Base-by-base conservation (phyloP, 495 filamentous ascomycete genomes). In the Lasiosphaeria miniovina region DNA sequence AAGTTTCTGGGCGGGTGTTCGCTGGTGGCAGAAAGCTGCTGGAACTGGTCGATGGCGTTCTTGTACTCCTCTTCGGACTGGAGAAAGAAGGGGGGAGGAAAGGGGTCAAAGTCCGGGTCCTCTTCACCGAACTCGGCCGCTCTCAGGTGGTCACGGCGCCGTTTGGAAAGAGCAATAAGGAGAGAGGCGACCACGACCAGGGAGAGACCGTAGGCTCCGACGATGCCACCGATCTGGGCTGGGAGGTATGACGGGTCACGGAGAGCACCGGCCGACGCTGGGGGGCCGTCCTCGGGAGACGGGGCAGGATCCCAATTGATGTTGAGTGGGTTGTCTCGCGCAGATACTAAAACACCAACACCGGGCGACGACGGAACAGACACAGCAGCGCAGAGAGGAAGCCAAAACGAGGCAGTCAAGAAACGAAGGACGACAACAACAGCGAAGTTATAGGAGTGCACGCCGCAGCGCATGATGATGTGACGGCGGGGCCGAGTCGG, bases 151-250 rank as follows among this genome's bases (percentile, higher is more conserved):
- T 77, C 65, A n/a, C 77, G 73, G 35, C 78, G 74, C 33, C 43
- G 69, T 68, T 75, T 77, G 59, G 74, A 68, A 8, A 81, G 72
- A 36, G 64, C 58, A 41, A 96, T 78, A 5, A 96, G 79, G 48
- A 87, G 73, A 35, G 77, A 76, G 41, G 88, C 83, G 57, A 90
- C 81, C 61, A 90, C 65, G 62, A 88, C 77, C 71, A 92, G 80
- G 9, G 84, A 86, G 64, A 91, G 67, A 59, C 90, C 79, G 82
- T 94, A 96, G 58, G 88, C 87, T 55, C 84, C 90, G 40, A 89
- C 84, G 58, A 96, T 90, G 62, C 84, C 88, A 49, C 87, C 88
- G 67, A 94, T 85, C 71, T 94, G 84, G 33, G 83, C 82, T 14
- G 88, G 89, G 8, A 94, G 83, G 36, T 84, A 83, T 15, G 79